These are phyloP conservation scores for Thyridium curvatum DNA, from an alignment of 2,329 filamentous ascomycete genomes.

Conservation along the genomic window DNA sequence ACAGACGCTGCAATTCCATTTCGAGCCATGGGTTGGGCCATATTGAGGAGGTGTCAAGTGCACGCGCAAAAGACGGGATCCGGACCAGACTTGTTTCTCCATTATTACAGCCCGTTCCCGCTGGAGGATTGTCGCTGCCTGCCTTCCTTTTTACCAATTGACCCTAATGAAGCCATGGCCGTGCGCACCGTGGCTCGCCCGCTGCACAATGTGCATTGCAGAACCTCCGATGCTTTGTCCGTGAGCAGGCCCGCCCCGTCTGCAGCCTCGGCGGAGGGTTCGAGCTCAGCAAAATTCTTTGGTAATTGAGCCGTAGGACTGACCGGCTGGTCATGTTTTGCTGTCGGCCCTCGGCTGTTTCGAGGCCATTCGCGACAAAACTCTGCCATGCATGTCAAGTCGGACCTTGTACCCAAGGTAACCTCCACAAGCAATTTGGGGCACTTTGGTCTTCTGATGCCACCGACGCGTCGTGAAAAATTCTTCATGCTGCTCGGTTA, in stretches of 20 bases:
- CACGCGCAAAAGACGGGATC: too few species aligned
- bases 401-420: too few species aligned
- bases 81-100: too few species aligned
- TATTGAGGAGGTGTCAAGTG: slow-evolving; percentile 1
- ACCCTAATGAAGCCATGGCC: not conserved
- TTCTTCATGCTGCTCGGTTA: too few species aligned
- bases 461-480: too few species aligned
- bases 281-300: not conserved
- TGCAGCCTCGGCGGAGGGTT: not conserved
- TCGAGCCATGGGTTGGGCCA: not conserved
- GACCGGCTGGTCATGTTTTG: not conserved
- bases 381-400: too few species aligned
- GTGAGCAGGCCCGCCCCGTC: not conserved
- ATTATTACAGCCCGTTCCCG: too few species aligned
- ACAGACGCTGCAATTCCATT: not conserved
- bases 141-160: too few species aligned
- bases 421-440: too few species aligned
- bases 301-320: not conserved
- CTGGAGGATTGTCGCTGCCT: too few species aligned
- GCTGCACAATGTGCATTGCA: not conserved
- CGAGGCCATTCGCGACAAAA: not conserved
- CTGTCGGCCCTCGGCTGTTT: not conserved
- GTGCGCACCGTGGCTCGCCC: not conserved
- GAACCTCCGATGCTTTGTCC: not conserved
- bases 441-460: too few species aligned